Conservation (phyloP, 768 basidiomycete species). For the Pleurotus cornucopiae region DNA sequence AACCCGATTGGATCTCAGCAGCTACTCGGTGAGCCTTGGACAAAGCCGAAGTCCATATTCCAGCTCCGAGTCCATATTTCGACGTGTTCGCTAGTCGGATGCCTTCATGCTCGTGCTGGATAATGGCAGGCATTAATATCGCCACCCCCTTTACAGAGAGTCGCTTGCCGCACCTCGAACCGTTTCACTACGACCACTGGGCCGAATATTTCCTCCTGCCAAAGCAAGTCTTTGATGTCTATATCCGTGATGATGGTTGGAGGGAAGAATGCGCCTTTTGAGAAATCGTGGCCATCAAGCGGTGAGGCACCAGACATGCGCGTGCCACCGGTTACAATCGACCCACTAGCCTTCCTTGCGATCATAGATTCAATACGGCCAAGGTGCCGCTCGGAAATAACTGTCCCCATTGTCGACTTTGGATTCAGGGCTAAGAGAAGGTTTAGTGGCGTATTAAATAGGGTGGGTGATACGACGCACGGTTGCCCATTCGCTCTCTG, state of each 20-base stretch:
- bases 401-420: constrained; percentile 71
- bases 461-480: constrained; percentile 35
- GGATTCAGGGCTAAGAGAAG: constrained; percentile 58
- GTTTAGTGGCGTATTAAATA: background rate
- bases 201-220: constrained; percentile 84
- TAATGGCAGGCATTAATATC: background rate
- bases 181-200: constrained; percentile 71
- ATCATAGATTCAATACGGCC: constrained; percentile 59
- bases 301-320: constrained; percentile 58
- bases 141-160: background rate
- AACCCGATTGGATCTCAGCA: constrained; percentile 62
- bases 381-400: constrained; percentile 67
- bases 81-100: constrained; percentile 67
- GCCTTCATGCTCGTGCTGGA: constrained; percentile 60
- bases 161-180: constrained; percentile 25
- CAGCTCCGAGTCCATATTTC: constrained; percentile 79
- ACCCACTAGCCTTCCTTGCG: constrained; percentile 35
- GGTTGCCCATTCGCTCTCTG: constrained; percentile 69
- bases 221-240: constrained; percentile 53
- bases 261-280: constrained; percentile 70
- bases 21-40: constrained; percentile 76
- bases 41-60: constrained; percentile 75
- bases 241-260: constrained; percentile 73
- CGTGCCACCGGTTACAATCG: constrained; percentile 58
- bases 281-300: constrained; percentile 71